Conservation (phyloP, 2,329 filamentous ascomycete species). For the Xylariaceae sp. region DNA sequence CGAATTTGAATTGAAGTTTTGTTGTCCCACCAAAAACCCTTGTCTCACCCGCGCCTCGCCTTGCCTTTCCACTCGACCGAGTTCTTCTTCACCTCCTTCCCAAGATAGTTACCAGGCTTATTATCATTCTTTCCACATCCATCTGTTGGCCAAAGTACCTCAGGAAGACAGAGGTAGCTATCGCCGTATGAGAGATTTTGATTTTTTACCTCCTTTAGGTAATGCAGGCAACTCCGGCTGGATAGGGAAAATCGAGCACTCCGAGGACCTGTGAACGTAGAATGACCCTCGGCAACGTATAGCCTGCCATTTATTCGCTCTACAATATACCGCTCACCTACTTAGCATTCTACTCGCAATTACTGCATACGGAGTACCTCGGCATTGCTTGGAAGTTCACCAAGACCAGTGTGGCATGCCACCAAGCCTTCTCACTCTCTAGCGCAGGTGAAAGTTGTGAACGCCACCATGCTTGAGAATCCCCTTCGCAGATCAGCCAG, state of each 20-base stretch:
- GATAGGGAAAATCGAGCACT: background rate
- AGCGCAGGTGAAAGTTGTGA: background rate
- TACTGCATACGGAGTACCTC: background rate
- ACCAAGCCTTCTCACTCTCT: background rate
- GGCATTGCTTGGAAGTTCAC: background rate
- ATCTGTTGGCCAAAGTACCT: background rate
- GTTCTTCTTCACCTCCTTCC: background rate
- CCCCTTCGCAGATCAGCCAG: conserved; percentile 14
- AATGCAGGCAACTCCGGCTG: background rate
- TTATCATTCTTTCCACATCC: background rate
- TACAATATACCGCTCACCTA: background rate
- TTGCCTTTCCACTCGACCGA: conserved; percentile 4
- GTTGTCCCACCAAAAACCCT: conserved; percentile 13
- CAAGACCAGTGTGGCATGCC: background rate
- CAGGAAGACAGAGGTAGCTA: background rate
- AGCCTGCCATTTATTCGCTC: background rate
- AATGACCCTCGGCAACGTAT: background rate
- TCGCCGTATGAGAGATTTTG: background rate
- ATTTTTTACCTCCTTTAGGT: background rate
- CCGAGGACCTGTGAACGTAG: background rate
- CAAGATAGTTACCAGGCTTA: background rate
- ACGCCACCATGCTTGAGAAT: conserved; percentile 18
- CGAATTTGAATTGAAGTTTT: conserved; percentile 1
- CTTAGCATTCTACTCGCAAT: background rate
- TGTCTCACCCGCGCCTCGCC: conserved; percentile 6